Conservation (phyloP, 257 asterid species). For the Solanum megistacrolobum region DNA sequence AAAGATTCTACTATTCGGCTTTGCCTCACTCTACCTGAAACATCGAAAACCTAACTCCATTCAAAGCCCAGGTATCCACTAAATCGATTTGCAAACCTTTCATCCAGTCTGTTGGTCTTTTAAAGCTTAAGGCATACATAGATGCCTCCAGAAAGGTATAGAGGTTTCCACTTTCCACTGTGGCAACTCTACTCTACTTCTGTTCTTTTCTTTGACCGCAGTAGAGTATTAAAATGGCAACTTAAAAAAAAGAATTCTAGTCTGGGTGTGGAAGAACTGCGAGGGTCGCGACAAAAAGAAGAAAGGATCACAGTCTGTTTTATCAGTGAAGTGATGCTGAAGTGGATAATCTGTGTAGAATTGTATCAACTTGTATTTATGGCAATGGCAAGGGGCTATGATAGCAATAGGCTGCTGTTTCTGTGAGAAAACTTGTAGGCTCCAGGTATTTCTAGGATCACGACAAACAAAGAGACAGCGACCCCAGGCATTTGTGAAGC, state of each 20-base stretch:
- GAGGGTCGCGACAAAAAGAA: not conserved
- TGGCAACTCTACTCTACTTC: not conserved
- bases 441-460: not conserved
- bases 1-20: not conserved
- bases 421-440: not conserved
- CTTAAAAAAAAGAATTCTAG: not conserved
- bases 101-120: not conserved
- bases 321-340: not conserved
- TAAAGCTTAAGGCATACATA: not conserved
- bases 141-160: not conserved
- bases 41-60: not conserved
- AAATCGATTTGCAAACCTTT: not conserved
- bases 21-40: not conserved
- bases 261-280: not conserved
- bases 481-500: not conserved
- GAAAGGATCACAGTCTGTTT: not conserved
- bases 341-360: not conserved
- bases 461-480: not conserved
- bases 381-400: not conserved
- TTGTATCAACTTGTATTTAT: not conserved
- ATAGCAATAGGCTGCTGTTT: not conserved
- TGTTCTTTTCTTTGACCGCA: not conserved
- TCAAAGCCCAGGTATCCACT: not conserved
- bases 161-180: not conserved
- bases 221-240: not conserved